Percentiles rank a stretch among this genome's conserved stretches.
Evolutionary conservation across 2,329 filamentous ascomycete species (phyloP).

Genomic region (Trichoderma aggressivum): DNA sequence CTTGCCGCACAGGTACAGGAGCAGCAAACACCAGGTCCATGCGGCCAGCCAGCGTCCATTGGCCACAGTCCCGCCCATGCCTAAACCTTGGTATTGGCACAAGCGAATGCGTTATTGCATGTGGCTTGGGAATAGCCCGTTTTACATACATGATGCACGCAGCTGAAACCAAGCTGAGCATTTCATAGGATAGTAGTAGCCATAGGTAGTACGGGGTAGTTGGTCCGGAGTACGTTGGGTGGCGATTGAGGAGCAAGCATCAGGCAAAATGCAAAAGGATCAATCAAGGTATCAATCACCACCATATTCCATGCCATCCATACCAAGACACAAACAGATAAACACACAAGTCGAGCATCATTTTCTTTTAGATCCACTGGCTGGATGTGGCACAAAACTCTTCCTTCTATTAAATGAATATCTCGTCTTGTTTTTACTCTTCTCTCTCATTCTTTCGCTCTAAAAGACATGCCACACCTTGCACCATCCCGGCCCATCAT

Average conservation of each 20-base stretch:
- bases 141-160: background rate
- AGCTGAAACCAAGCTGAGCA: background rate
- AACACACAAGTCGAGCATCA: background rate
- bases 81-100: background rate
- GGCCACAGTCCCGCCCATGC: background rate
- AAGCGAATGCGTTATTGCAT: background rate
- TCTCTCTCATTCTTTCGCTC: background rate
- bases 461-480: background rate
- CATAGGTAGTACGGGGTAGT: background rate
- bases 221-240: background rate
- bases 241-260: background rate
- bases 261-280: background rate
- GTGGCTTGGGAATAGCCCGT: constrained; percentile 6
- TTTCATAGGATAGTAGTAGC: background rate
- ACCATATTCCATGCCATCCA: background rate
- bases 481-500: background rate
- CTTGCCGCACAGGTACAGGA: background rate
- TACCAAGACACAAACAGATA: background rate
- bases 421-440: background rate
- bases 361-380: background rate
- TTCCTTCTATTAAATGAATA: background rate
- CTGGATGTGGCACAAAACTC: background rate
- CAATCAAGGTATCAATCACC: background rate
- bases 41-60: background rate
- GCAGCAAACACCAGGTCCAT: background rate